Base-by-base conservation (phyloP, 1,139 yeast genomes). In the Suhomyces bribrorum region DNA sequence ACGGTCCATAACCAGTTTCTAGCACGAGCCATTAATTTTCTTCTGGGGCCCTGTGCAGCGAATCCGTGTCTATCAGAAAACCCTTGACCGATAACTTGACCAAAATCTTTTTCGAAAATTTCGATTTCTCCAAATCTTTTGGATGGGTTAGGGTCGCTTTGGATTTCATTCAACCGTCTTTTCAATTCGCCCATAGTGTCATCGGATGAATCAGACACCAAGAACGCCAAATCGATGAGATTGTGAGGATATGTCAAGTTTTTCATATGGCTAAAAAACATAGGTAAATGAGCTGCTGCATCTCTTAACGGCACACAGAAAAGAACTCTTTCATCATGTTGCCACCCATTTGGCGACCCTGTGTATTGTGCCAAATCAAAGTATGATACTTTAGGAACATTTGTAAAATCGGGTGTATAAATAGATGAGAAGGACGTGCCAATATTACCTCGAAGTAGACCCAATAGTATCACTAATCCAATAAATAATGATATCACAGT, bases 301-400 rank as follows among this genome's bases (percentile, higher is more conserved):
- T 78, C 83, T 61, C 83, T 62, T 47, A 78, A 62, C 1, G 83
- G 83, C 5, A 78, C 83, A 48, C 81, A 75, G 49, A 78, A 75
- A 28, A 77, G 53, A 15, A 78, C 79, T 17, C 82, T 51, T 50
- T 77, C 81, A 14, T 75, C 75, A 26, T 65, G 55, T 42, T 73
- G 76, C 82, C 83, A 77, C 4, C 82, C 83, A 47, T 75, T 66
- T 3, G 66, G 58, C 6, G 65, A 50, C 1, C 81, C 80, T 26
- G 47, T 54, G 45, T 63, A 72, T 43, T 75, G 61, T 4, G 52
- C 66, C 46, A 78, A 63, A 49, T 78, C 83, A 46, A 65, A 75
- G 50, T 57, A 77, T 34, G 61, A 58, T 3, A 73, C 71, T 14
- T 53, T 53, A 2, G 53, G 46, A 13, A 53, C 45, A 14, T 43